phyloP scores from a whole-genome alignment of 140 eudicot species.

The Senecio squalidus region DNA sequence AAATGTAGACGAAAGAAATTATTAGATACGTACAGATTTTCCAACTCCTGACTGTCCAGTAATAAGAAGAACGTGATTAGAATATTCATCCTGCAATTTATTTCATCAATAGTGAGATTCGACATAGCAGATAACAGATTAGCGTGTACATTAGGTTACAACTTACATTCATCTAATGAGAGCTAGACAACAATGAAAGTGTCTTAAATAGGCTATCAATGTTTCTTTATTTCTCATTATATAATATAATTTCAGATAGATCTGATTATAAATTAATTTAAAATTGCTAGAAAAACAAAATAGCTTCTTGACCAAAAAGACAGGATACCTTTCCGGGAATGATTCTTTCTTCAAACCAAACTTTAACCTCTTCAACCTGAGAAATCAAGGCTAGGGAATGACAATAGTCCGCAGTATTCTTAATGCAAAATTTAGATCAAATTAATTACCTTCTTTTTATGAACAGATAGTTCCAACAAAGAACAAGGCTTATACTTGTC shows the following conservation, averaged over 20 bases:
- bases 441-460: conserved; percentile 73
- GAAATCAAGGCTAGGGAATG: conserved; percentile 2
- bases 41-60: conserved; percentile 96
- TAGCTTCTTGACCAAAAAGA: not conserved
- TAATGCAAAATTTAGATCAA: not conserved
- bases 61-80: conserved; percentile 63
- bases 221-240: conserved; percentile 5
- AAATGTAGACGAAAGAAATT: conserved; percentile 15
- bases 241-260: not conserved
- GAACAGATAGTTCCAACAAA: conserved; percentile 78
- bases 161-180: not conserved
- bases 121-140: conserved; percentile 2
- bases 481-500: conserved; percentile 74
- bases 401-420: not conserved
- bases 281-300: too few species aligned
- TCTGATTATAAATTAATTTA: too few species aligned
- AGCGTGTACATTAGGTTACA: conserved; percentile 4
- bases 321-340: conserved; percentile 36
- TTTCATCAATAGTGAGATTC: conserved; percentile 10
- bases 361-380: conserved; percentile 85
- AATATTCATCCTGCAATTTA: conserved; percentile 37
- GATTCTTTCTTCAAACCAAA: conserved; percentile 77
- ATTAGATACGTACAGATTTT: conserved; percentile 72
- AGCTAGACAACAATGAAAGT: not conserved
- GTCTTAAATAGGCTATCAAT: too few species aligned